Evolutionary conservation across 805 yeast genomes (phyloP).

Genomic region (Candida peoriensis): DNA sequence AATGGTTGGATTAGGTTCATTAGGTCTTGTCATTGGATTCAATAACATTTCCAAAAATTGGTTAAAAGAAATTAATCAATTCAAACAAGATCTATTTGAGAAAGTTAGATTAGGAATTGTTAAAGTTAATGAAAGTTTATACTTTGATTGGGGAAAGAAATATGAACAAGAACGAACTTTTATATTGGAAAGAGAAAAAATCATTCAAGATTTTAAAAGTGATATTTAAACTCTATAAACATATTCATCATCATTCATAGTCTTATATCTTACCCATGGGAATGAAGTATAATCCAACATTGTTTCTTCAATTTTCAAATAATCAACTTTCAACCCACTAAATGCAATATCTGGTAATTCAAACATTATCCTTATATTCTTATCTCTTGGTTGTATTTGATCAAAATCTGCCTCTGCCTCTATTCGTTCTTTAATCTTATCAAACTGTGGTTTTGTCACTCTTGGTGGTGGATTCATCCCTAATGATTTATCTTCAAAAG

Average conservation of each 20-base stretch:
- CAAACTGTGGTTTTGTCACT: slow-evolving; percentile 16
- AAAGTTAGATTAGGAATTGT: slow-evolving; percentile 18
- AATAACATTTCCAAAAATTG: slow-evolving; percentile 27
- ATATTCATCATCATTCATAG: slow-evolving; percentile 33
- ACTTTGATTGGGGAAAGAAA: slow-evolving; percentile 18
- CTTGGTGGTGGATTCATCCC: slow-evolving; percentile 27
- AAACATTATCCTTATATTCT: slow-evolving; percentile 47
- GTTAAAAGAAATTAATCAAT: slow-evolving; percentile 20
- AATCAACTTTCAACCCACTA: slow-evolving; percentile 63
- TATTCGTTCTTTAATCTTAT: slow-evolving; percentile 13
- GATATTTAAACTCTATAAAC: slow-evolving; percentile 19
- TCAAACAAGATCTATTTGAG: slow-evolving; percentile 22
- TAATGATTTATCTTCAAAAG: neutral
- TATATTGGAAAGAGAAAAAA: slow-evolving; percentile 4
- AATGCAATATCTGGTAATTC: slow-evolving; percentile 60
- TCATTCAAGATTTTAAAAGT: slow-evolving; percentile 1
- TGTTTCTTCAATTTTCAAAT: slow-evolving; percentile 56
- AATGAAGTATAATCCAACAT: slow-evolving; percentile 59
- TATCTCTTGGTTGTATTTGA: slow-evolving; percentile 1
- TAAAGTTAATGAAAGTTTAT: slow-evolving; percentile 16
- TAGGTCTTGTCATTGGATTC: slow-evolving; percentile 28
- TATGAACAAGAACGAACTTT: slow-evolving; percentile 13
- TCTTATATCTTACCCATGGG: slow-evolving; percentile 72
- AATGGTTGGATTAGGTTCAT: slow-evolving; percentile 27
- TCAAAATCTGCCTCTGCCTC: neutral